Evolutionary conservation across 768 basidiomycete species (phyloP).

Genomic region (Coprinellus aureogranulatus): DNA sequence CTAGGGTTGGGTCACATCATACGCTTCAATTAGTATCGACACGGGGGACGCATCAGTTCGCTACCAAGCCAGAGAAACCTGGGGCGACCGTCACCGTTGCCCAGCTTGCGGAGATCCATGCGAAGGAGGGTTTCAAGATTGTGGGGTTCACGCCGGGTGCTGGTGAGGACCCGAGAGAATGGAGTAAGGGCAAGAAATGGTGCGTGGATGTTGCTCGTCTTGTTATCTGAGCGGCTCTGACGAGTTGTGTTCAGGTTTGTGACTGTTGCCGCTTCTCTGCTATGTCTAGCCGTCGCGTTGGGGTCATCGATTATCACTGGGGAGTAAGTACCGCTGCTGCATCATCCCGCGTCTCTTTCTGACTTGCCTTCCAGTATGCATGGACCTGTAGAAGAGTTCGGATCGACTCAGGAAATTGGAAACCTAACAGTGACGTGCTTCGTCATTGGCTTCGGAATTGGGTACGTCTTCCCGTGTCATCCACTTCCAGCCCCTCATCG

Average conservation of each 20-base stretch:
- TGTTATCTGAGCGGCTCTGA: neutral
- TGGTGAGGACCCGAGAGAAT: slow-evolving; percentile 37
- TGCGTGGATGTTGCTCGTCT: slow-evolving; percentile 10
- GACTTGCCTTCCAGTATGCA: slow-evolving; percentile 23
- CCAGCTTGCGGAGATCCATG: slow-evolving; percentile 15
- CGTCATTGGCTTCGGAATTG: slow-evolving; percentile 42
- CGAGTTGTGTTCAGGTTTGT: slow-evolving; percentile 31
- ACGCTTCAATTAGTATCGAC: slow-evolving; percentile 15
- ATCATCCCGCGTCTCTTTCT: neutral
- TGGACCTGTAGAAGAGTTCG: slow-evolving; percentile 30
- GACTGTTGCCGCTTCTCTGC: slow-evolving; percentile 31
- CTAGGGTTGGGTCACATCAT: no score
- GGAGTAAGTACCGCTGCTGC: slow-evolving; percentile 28
- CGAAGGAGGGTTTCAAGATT: slow-evolving; percentile 22
- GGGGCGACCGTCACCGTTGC: slow-evolving; percentile 7
- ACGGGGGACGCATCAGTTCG: slow-evolving; percentile 4
- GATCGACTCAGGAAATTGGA: slow-evolving; percentile 33
- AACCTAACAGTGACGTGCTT: slow-evolving; percentile 44
- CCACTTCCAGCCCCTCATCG: slow-evolving; percentile 13
- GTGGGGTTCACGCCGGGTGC: slow-evolving; percentile 23
- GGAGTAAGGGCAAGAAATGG: slow-evolving; percentile 34
- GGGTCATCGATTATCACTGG: slow-evolving; percentile 41
- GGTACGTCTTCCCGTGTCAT: slow-evolving; percentile 23
- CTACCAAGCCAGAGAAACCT: neutral
- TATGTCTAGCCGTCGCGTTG: slow-evolving; percentile 37